These are phyloP conservation scores for Theileria orientalis DNA, from an alignment of 169 alveolate species.

Conservation along the genomic window DNA sequence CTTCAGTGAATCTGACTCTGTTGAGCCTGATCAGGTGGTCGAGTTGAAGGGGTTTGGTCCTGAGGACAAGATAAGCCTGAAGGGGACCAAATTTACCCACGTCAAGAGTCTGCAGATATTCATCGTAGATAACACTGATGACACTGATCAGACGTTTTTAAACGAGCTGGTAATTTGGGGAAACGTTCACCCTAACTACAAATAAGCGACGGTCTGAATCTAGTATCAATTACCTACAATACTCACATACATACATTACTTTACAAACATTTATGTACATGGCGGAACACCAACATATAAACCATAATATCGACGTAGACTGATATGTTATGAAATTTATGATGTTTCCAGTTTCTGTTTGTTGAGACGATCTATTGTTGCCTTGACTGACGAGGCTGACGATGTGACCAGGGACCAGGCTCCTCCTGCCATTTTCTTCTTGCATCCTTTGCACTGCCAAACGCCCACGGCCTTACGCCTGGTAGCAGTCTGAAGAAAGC, in stretches of 20 bases:
- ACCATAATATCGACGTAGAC: neutral
- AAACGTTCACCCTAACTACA: slow-evolving; percentile 22
- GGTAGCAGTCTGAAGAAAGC: slow-evolving; percentile 78
- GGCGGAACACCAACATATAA: neutral
- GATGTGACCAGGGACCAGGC: slow-evolving; percentile 96
- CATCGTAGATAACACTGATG: slow-evolving; percentile 31
- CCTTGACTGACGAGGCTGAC: slow-evolving; percentile 92
- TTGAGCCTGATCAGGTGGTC: slow-evolving; percentile 32
- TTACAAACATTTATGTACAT: neutral
- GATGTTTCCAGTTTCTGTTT: slow-evolving; percentile 77
- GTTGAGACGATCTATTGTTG: slow-evolving; percentile 76
- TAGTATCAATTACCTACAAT: neutral
- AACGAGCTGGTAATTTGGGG: slow-evolving; percentile 31
- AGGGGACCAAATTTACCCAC: slow-evolving; percentile 41
- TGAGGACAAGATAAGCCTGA: slow-evolving; percentile 9
- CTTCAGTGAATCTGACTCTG: slow-evolving; percentile 38
- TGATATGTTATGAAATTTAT: slow-evolving; percentile 8
- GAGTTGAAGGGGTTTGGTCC: slow-evolving; percentile 5
- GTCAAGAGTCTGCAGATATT: slow-evolving; percentile 31
- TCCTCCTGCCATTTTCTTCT: slow-evolving; percentile 95
- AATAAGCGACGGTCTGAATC: slow-evolving; percentile 1
- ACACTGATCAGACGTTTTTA: slow-evolving; percentile 30
- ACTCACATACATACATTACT: neutral
- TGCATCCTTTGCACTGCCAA: slow-evolving; percentile 95
- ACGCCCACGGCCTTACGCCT: slow-evolving; percentile 95